phyloP scores from a whole-genome alignment of 2,329 filamentous ascomycete species.

The Beauveria rudraprayagi region DNA sequence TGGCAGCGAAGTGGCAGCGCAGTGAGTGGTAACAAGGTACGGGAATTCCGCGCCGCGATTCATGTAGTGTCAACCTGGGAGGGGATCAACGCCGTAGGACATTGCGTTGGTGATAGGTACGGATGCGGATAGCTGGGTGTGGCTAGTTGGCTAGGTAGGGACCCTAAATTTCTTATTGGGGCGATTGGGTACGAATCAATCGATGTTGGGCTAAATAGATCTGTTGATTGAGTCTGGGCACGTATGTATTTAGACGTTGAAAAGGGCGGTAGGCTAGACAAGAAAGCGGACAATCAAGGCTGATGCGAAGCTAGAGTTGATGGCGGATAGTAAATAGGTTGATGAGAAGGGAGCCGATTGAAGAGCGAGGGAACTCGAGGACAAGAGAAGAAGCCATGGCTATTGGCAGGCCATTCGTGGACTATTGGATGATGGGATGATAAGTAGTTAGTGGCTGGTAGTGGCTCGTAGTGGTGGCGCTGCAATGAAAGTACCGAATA shows the following conservation, averaged over 20 bases:
- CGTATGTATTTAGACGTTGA: no score
- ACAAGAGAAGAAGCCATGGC: background rate
- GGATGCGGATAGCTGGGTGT: background rate
- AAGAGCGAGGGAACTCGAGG: background rate
- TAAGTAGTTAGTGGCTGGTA: background rate
- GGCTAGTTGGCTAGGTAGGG: background rate
- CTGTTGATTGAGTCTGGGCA: no score
- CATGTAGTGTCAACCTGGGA: background rate
- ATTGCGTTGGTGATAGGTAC: background rate
- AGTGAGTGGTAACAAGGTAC: no score
- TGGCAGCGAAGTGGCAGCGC: no score
- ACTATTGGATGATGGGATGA: no score
- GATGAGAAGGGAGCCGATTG: background rate
- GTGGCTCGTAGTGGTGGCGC: background rate
- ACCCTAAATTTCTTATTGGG: background rate
- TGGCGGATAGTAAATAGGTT: background rate
- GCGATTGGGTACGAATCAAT: background rate
- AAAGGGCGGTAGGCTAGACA: background rate
- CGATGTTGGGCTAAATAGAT: no score
- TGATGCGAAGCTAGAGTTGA: background rate
- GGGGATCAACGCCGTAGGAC: background rate
- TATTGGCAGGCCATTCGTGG: no score
- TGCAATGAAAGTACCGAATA: constrained; percentile 3
- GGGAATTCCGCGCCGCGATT: background rate
- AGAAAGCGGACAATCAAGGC: no score